Evolutionary conservation across 2,329 filamentous ascomycete genomes (phyloP).

Genomic region (Trichoderma sp.): DNA sequence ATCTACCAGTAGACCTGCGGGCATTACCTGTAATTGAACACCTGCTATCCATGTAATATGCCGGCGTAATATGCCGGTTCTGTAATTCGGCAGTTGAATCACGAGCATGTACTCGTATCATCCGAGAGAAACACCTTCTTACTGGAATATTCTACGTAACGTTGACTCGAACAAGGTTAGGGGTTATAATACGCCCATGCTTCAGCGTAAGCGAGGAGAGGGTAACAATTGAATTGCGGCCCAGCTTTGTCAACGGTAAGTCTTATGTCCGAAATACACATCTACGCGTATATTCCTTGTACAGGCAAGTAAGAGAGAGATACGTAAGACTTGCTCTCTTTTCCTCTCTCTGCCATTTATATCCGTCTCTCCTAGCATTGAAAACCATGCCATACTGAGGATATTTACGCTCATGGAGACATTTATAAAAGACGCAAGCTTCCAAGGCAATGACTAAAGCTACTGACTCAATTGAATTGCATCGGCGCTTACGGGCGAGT

Average conservation of each 20-base stretch:
- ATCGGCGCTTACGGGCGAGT: not conserved
- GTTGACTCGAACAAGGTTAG: not conserved
- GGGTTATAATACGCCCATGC: not conserved
- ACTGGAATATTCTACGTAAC: not conserved
- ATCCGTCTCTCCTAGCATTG: not conserved
- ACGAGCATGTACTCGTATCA: not conserved
- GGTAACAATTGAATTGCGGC: not conserved
- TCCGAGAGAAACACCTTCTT: not conserved
- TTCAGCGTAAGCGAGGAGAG: not conserved
- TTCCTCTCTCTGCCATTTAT: not conserved
- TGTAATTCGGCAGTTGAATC: not conserved
- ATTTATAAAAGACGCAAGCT: not conserved
- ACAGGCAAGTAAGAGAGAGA: not conserved
- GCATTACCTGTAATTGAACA: not conserved
- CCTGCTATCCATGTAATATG: not conserved
- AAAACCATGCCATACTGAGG: not conserved
- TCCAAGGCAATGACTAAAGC: not conserved
- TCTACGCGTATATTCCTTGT: not conserved
- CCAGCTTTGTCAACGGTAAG: not conserved
- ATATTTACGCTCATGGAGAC: not conserved
- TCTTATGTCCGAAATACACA: not conserved
- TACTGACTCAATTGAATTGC: not conserved
- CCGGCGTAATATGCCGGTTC: not conserved
- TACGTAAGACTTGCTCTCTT: not conserved
- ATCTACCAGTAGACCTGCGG: not conserved